Percentiles rank a stretch among this genome's conserved stretches.
Conservation (phyloP, 2,329 filamentous ascomycete species). For the Penicillium sumatraense region DNA sequence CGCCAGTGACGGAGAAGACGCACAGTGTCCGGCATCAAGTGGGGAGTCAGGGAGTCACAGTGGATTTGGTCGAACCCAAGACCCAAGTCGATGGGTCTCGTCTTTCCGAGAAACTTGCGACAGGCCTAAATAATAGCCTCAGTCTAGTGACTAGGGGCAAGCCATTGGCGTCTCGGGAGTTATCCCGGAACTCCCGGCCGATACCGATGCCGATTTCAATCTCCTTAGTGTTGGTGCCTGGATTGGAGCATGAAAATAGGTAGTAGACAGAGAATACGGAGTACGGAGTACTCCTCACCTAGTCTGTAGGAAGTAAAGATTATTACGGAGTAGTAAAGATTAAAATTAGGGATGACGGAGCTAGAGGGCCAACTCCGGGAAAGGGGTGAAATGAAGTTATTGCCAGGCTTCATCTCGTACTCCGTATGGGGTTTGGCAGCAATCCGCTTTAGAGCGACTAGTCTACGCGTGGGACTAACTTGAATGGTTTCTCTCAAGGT, state of each 20-base stretch:
- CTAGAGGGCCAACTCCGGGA: neutral
- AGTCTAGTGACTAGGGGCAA: slow-evolving; percentile 1
- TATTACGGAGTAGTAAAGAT: no score
- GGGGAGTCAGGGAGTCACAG: neutral
- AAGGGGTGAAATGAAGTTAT: neutral
- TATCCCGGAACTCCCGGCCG: neutral
- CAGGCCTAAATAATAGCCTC: slow-evolving; percentile 8
- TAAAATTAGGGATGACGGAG: neutral
- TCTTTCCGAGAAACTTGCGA: neutral
- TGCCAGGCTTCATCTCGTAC: neutral
- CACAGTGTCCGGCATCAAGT: neutral
- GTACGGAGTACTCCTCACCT: neutral
- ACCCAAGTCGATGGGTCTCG: slow-evolving; percentile 1
- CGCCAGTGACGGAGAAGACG: neutral
- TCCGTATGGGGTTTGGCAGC: no score
- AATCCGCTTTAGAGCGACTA: neutral
- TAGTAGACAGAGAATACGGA: no score
- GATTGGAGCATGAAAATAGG: neutral
- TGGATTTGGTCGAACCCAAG: neutral
- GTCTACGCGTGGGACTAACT: neutral
- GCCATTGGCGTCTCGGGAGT: neutral
- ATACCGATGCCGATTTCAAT: neutral
- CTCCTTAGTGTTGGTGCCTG: neutral
- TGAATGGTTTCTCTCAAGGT: neutral
- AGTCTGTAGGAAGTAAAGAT: neutral